A percentile compares a stretch with the other conserved stretches of the same genome.
Conservation (phyloP, 148 eudicot genomes). For the Bassia scoparia region DNA sequence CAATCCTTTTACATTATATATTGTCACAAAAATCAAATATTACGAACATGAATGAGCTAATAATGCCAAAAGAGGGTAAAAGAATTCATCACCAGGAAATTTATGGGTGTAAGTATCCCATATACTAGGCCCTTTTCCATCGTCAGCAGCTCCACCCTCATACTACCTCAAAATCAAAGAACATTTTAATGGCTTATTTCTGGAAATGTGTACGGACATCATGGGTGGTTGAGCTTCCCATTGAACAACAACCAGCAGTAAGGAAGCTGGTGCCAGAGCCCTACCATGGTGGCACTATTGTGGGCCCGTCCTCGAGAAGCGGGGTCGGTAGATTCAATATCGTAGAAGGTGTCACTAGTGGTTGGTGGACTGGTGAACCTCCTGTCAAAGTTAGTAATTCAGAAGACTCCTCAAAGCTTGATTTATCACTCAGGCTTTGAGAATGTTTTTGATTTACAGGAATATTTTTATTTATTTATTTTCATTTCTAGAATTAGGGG, state of each 20-base stretch:
- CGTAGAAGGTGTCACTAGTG: conserved; percentile 23
- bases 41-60: too few species aligned
- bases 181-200: too few species aligned
- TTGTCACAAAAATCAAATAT: too few species aligned
- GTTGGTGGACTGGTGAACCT: conserved; percentile 43
- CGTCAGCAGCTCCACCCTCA: too few species aligned
- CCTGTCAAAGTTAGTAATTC: conserved; percentile 33
- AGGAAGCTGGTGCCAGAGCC: conserved; percentile 46
- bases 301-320: conserved; percentile 29
- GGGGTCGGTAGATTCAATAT: conserved; percentile 39
- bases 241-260: conserved; percentile 61
- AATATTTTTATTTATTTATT: conserved; percentile 10
- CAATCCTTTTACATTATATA: too few species aligned
- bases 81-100: too few species aligned
- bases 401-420: conserved; percentile 49
- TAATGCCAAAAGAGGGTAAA: too few species aligned
- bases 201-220: conserved; percentile 47
- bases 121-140: too few species aligned
- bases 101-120: too few species aligned
- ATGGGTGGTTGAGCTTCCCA: conserved; percentile 58
- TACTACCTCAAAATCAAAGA: too few species aligned
- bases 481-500: conserved; percentile 23
- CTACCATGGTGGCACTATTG: conserved; percentile 11
- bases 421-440: conserved; percentile 66
- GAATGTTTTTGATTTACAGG: conserved; percentile 8